A percentile compares a stretch with the other conserved stretches of the same genome.
phyloP scores from a whole-genome alignment of 345 rosid genomes.

The Salix koriyanagi region DNA sequence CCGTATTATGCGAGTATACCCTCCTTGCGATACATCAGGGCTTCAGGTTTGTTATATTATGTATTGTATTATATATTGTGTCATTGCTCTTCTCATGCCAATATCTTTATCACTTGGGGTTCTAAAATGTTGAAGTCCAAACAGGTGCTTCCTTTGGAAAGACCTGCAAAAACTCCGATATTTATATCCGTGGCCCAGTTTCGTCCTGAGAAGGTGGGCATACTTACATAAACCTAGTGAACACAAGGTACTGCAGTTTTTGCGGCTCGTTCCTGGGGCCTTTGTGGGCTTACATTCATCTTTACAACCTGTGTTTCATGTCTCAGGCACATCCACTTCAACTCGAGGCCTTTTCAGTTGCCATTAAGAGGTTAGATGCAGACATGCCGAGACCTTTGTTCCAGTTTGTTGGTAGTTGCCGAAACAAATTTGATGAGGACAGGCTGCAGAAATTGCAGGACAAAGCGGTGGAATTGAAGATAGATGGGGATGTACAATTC shows the following conservation, averaged over 20 bases:
- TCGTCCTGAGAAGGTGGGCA: slow-evolving; percentile 98
- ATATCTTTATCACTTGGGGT: background rate
- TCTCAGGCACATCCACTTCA: slow-evolving; percentile 86
- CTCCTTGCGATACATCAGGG: slow-evolving; percentile 93
- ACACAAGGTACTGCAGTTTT: slow-evolving; percentile 29
- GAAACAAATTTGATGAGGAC: slow-evolving; percentile 75
- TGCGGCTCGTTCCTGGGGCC: slow-evolving; percentile 27
- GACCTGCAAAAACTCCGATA: slow-evolving; percentile 51
- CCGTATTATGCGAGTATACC: slow-evolving; percentile 71
- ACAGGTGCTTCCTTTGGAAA: slow-evolving; percentile 75
- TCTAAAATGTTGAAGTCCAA: slow-evolving; percentile 10
- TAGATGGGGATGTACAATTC: slow-evolving; percentile 64
- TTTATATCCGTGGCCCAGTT: slow-evolving; percentile 91
- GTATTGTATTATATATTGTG: background rate
- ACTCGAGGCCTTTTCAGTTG: slow-evolving; percentile 80
- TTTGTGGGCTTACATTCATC: background rate
- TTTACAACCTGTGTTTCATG: slow-evolving; percentile 29
- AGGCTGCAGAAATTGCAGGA: slow-evolving; percentile 71
- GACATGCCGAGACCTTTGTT: slow-evolving; percentile 66
- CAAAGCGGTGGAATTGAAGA: slow-evolving; percentile 60
- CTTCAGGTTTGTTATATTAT: slow-evolving; percentile 59
- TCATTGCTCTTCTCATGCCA: background rate
- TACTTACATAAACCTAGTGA: slow-evolving; percentile 29
- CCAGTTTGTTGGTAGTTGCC: slow-evolving; percentile 92
- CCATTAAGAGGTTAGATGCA: slow-evolving; percentile 46